Evolutionary conservation across 2,329 filamentous ascomycete species (phyloP).

Genomic region (Phaeophleospora eucalypticola): DNA sequence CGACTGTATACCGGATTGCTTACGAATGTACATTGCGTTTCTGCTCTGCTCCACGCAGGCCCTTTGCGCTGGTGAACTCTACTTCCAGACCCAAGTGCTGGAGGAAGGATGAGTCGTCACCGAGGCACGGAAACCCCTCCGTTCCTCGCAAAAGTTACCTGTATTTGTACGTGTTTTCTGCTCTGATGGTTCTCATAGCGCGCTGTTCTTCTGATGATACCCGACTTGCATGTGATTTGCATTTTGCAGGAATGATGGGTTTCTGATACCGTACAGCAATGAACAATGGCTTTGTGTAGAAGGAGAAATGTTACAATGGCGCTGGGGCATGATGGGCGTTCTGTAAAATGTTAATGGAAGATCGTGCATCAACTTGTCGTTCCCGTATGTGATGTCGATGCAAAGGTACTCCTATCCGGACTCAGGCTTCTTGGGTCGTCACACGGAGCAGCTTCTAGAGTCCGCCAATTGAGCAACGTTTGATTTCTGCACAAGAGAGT

Average conservation of each 20-base stretch:
- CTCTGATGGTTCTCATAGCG: not conserved
- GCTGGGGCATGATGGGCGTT: not conserved
- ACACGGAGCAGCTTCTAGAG: too few species aligned
- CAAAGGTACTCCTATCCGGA: too few species aligned
- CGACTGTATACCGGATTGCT: too few species aligned
- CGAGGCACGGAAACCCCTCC: not conserved
- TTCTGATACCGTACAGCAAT: not conserved
- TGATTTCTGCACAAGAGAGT: too few species aligned
- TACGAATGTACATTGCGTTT: not conserved
- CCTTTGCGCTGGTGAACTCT: conserved; percentile 21
- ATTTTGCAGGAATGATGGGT: conserved; percentile 26
- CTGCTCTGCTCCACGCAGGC: not conserved
- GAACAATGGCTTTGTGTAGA: not conserved
- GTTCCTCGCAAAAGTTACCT: not conserved
- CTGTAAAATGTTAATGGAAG: not conserved
- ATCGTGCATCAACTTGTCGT: too few species aligned
- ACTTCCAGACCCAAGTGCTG: conserved; percentile 33
- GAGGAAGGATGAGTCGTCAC: conserved; percentile 33
- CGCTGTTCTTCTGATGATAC: conserved; percentile 19
- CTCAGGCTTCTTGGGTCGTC: too few species aligned
- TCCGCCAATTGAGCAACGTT: too few species aligned
- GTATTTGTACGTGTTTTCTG: not conserved
- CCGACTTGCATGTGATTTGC: conserved; percentile 23
- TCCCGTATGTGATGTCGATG: too few species aligned
- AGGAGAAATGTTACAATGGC: not conserved